These are phyloP conservation scores for Straminergon stramineum DNA, from an alignment of 225 moss, liverwort and hornwort genomes.

Conservation along the genomic window DNA sequence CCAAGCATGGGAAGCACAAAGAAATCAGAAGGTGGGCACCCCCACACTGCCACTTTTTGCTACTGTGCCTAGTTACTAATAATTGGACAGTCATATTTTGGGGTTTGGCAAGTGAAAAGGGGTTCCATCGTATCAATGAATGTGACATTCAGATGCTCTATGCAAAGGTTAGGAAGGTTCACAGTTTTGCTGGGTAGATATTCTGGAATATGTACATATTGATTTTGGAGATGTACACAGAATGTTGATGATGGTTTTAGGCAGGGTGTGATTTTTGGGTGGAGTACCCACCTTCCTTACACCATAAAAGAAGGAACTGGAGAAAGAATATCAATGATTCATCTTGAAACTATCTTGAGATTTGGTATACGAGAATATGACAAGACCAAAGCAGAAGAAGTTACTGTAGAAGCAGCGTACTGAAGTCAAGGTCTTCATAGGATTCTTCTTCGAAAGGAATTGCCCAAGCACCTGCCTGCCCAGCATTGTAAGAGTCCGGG, in stretches of 20 bases:
- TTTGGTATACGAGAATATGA: not conserved
- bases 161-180: not conserved
- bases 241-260: not conserved
- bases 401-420: not conserved
- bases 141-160: rapidly evolving
- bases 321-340: not conserved
- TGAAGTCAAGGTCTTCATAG: not conserved
- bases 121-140: not conserved
- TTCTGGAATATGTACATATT: rapidly evolving
- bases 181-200: not conserved
- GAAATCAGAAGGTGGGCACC: not conserved
- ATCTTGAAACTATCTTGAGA: not conserved
- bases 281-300: not conserved
- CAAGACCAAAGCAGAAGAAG: too few species aligned
- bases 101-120: not conserved
- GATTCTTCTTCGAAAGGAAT: not conserved
- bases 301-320: rapidly evolving
- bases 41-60: not conserved
- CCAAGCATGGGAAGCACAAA: not conserved
- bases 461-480: too few species aligned
- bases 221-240: not conserved
- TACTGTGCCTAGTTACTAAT: not conserved
- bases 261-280: not conserved
- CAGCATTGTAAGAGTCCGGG: rapidly evolving
- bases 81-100: not conserved